phyloP scores from a whole-genome alignment of 75 land plant species.

The Chamaecyparis obtusa region DNA sequence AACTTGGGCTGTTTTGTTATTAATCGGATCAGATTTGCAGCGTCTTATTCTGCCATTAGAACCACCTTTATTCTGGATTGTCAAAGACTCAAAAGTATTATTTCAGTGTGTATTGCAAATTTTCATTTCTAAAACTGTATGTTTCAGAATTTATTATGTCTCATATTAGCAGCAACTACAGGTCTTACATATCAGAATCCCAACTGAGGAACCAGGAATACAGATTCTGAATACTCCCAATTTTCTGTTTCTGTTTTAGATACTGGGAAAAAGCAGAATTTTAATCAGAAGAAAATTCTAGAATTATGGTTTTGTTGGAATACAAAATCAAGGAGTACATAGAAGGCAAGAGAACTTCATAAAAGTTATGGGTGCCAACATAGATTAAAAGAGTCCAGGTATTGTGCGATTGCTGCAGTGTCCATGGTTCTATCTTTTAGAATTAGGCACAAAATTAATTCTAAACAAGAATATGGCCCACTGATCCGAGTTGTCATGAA shows the following conservation, averaged over 20 bases:
- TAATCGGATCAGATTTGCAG: too few relatives aligned
- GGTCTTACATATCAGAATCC: not conserved
- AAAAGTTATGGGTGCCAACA: not conserved
- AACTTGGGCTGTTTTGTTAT: too few relatives aligned
- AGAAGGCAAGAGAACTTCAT: not conserved
- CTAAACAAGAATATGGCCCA: not conserved
- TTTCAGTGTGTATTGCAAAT: not conserved
- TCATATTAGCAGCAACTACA: not conserved
- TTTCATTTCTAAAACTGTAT: not conserved
- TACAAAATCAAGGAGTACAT: not conserved
- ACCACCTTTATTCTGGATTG: too few relatives aligned
- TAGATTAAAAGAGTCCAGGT: not conserved
- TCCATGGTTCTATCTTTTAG: not conserved
- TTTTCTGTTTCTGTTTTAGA: not conserved
- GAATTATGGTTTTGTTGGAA: not conserved
- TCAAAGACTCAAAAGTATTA: too few relatives aligned
- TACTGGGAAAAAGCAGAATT: not conserved
- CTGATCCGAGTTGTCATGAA: not conserved
- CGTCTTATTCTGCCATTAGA: too few relatives aligned
- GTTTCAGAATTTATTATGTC: not conserved
- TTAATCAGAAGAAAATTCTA: not conserved
- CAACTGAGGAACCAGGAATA: not conserved
- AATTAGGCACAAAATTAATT: not conserved
- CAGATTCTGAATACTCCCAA: not conserved
- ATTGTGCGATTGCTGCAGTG: not conserved